Evolutionary conservation across 495 filamentous ascomycete species (phyloP).

Genomic region (Geoglossum glabrum): DNA sequence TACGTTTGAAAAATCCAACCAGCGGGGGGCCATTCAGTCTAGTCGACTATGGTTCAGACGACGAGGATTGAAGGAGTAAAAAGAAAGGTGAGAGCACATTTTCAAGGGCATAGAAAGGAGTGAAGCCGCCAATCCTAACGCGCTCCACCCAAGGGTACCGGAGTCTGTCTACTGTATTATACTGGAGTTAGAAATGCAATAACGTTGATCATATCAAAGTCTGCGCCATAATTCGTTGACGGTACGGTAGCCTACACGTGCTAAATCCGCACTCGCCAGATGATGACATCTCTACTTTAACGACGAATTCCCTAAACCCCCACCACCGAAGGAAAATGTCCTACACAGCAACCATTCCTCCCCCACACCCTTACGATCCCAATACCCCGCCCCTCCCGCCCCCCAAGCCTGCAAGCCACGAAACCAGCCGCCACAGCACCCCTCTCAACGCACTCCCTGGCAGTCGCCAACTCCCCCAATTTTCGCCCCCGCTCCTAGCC

Average conservation of each 20-base stretch:
- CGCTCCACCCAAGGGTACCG: too few species aligned
- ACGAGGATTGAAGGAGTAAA: slow-evolving; percentile 12
- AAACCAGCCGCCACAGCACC: background rate
- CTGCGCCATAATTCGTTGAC: too few species aligned
- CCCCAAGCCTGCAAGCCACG: background rate
- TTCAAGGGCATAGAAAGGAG: too few species aligned
- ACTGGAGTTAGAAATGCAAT: too few species aligned
- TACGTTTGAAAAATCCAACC: background rate
- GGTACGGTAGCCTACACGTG: too few species aligned
- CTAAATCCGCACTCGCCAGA: background rate
- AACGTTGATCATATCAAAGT: background rate
- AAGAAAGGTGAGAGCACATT: background rate
- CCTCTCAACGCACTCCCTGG: background rate
- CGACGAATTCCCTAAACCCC: background rate
- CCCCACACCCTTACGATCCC: background rate
- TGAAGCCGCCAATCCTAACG: too few species aligned
- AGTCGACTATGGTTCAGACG: slow-evolving; percentile 25
- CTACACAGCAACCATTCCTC: background rate
- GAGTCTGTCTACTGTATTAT: too few species aligned
- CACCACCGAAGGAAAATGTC: background rate
- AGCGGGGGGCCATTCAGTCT: slow-evolving; percentile 16
- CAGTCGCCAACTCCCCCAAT: background rate
- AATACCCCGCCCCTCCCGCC: background rate
- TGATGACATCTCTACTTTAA: background rate
- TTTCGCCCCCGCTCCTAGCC: background rate